Base-by-base conservation (phyloP, 2,329 filamentous ascomycete genomes). In the Cordyceps cicadae region DNA sequence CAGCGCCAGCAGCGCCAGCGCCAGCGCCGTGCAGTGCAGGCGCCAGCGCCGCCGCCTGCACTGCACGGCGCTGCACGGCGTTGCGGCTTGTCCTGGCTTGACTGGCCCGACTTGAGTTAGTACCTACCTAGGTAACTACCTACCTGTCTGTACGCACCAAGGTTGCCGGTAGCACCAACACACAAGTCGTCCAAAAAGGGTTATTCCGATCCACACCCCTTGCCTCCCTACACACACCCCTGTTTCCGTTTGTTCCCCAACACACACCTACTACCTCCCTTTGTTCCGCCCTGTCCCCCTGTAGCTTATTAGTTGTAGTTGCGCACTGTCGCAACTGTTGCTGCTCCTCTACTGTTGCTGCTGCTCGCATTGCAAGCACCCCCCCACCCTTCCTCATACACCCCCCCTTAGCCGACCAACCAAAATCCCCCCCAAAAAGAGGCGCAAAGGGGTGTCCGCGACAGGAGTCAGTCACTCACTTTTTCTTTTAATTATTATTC, bases 381-480 rank as follows among this genome's bases (percentile, higher is more conserved):
- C 43, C n/a, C 43, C 8, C 17, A 15, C 39, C 17, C 39, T n/a
- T 43, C 39, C 39, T n/a, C 26, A 19, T 14, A 26, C 26, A 21
- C 32, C 21, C 37, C 52, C 41, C 41, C 53, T 24, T 39, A 24
- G 4, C 24, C 24, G 4, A 24, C n/a, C 39, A 32, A 45, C 34
- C 41, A 46, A 46, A 57, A 41, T 41, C 11, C 32, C 45, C 12
- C 45, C 43, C 19, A 41, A 34, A 34, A 34, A 37, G 12, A 37
- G 34, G 34, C 29, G 34, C 34, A 37, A 49, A 51, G 48, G 55
- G 55, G 55, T 19, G 55, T 58, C 55, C 55, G 55, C 46, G 55
- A 58, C 55, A 58, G 55, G 56, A 59, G 56, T 59, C 56, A 59
- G 56, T 59, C 49, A 48, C 34, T 59, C 48, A 43, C 9, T 21